phyloP scores from a whole-genome alignment of 1,284 basidiomycete species.

The Apiotrichum porosum region DNA sequence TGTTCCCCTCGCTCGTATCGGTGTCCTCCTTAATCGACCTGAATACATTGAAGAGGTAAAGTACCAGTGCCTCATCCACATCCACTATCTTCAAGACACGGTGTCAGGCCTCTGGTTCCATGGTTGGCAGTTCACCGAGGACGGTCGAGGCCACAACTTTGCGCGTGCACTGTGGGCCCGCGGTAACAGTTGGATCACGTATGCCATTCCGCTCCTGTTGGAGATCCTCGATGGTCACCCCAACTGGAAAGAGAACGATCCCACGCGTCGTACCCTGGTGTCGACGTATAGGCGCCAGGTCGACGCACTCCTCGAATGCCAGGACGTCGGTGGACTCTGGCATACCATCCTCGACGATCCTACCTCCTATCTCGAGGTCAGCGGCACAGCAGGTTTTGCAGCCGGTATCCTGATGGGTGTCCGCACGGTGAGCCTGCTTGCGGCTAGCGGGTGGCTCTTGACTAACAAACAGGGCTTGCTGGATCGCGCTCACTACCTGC shows the following conservation, averaged over 20 bases:
- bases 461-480: conserved; percentile 17
- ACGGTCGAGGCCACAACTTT: conserved; percentile 46
- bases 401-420: conserved; percentile 50
- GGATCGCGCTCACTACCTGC: conserved; percentile 50
- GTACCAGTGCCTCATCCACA: conserved; percentile 57
- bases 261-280: conserved; percentile 52
- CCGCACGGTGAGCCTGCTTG: conserved; percentile 1
- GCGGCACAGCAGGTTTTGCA: conserved; percentile 58
- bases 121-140: conserved; percentile 48
- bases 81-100: conserved; percentile 38
- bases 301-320: conserved; percentile 53
- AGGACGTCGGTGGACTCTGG: conserved; percentile 56
- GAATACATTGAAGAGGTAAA: conserved; percentile 61
- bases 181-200: conserved; percentile 55
- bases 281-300: conserved; percentile 54
- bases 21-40: conserved; percentile 55
- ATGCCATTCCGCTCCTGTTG: conserved; percentile 7
- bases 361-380: conserved; percentile 56
- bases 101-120: conserved; percentile 43
- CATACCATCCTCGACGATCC: conserved; percentile 58
- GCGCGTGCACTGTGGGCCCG: conserved; percentile 56
- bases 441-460: no score
- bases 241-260: conserved; percentile 36
- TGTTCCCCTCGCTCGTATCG: conserved; percentile 60
- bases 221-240: conserved; percentile 1